Evolutionary conservation across 139 green algal species (phyloP).

Genomic region (Coccomyxa sp.): DNA sequence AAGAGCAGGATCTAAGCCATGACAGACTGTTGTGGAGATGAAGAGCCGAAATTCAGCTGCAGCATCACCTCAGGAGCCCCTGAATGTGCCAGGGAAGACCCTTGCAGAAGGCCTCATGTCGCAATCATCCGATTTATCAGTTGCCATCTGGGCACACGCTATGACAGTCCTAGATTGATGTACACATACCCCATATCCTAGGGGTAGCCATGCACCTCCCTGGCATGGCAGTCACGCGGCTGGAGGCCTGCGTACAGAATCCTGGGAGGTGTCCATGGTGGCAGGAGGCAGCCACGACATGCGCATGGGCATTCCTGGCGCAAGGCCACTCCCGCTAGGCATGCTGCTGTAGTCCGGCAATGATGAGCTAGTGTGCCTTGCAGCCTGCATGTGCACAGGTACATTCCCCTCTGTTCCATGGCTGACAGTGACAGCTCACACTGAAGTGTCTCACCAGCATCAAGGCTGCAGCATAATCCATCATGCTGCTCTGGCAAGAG

Average conservation of each 20-base stretch:
- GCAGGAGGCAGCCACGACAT: slow-evolving; percentile 7
- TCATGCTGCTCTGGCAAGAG: background rate
- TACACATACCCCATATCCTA: background rate
- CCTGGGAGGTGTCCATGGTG: slow-evolving; percentile 21
- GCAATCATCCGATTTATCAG: too few relatives aligned
- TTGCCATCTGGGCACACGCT: too few relatives aligned
- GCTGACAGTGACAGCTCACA: too few relatives aligned
- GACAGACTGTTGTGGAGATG: too few relatives aligned
- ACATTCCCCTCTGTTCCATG: background rate
- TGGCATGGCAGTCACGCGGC: slow-evolving; percentile 13
- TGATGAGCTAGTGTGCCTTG: background rate
- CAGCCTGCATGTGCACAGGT: background rate
- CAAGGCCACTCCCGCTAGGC: slow-evolving; percentile 3
- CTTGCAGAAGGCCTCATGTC: too few relatives aligned
- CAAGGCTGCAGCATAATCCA: background rate
- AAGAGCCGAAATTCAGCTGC: too few relatives aligned
- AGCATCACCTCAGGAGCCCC: too few relatives aligned
- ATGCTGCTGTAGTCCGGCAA: background rate
- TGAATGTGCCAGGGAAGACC: too few relatives aligned
- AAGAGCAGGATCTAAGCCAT: too few relatives aligned
- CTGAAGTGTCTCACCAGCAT: too few relatives aligned
- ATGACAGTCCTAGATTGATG: too few relatives aligned
- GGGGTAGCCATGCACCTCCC: background rate
- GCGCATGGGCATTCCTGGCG: slow-evolving; percentile 4
- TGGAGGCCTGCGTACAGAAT: slow-evolving; percentile 11